phyloP scores from a whole-genome alignment of 208 protist genomes.

The Angomonas ambiguus region DNA sequence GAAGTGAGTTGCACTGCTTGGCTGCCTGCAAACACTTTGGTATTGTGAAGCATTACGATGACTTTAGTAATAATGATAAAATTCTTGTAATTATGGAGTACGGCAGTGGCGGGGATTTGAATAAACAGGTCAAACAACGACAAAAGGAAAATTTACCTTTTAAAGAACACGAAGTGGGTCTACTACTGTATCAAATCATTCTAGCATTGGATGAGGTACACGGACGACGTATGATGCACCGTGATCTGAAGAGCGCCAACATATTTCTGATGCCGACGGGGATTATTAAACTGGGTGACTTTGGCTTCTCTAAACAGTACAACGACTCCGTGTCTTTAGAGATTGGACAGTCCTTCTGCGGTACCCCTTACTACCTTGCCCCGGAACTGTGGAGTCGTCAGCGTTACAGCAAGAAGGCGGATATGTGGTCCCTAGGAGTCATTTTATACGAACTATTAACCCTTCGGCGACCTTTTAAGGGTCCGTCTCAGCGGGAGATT shows the following conservation, averaged over 20 bases:
- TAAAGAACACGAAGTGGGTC: constrained; percentile 78
- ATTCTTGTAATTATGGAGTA: constrained; percentile 86
- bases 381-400: constrained; percentile 90
- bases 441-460: constrained; percentile 86
- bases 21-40: constrained; percentile 85
- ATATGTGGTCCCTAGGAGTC: constrained; percentile 90
- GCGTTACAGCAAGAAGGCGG: constrained; percentile 91
- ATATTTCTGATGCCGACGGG: constrained; percentile 79
- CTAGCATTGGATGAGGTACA: constrained; percentile 86
- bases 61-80: constrained; percentile 68
- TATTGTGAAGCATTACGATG: constrained; percentile 88
- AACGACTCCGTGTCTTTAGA: constrained; percentile 78
- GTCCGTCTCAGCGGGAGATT: constrained; percentile 79
- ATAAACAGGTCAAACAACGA: constrained; percentile 77
- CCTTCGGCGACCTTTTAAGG: constrained; percentile 73
- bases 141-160: constrained; percentile 56
- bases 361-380: constrained; percentile 90
- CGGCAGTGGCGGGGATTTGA: constrained; percentile 76
- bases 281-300: constrained; percentile 84
- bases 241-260: constrained; percentile 87
- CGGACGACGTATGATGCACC: constrained; percentile 83
- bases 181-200: constrained; percentile 80
- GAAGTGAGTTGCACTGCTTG: constrained; percentile 82
- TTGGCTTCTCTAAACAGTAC: constrained; percentile 83
- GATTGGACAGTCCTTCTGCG: constrained; percentile 80